These are phyloP conservation scores for Lycium barbarum DNA, from an alignment of 257 asterid genomes.

Conservation along the genomic window DNA sequence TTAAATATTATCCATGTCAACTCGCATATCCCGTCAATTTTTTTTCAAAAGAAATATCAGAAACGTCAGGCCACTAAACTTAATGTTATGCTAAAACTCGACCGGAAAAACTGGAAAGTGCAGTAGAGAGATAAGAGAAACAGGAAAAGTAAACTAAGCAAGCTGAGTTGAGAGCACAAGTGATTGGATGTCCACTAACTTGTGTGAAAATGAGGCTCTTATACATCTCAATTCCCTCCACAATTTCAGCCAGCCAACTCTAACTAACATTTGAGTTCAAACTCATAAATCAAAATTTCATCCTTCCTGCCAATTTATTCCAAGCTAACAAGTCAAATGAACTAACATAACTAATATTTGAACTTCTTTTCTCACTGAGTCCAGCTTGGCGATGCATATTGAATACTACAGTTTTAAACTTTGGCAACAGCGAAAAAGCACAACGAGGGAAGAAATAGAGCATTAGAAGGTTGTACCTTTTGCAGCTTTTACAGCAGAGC, in stretches of 20 bases:
- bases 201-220: not conserved
- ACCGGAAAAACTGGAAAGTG: not conserved
- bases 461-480: constrained; percentile 53
- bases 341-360: not conserved
- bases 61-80: not conserved
- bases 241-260: not conserved
- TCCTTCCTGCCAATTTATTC: not conserved
- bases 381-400: constrained; percentile 8
- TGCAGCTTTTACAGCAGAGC: constrained; percentile 58
- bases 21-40: not conserved
- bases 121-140: not conserved
- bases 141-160: not conserved
- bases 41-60: not conserved
- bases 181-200: not conserved
- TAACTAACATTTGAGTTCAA: not conserved
- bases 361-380: constrained; percentile 1
- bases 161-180: not conserved
- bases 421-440: not conserved
- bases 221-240: constrained; percentile 16
- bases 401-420: not conserved
- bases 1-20: not conserved
- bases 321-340: not conserved
- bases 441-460: constrained; percentile 1
- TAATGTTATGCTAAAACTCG: not conserved
- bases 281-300: not conserved